Base-by-base conservation (phyloP, 2,329 filamentous ascomycete genomes). In the Colletotrichum sp. region DNA sequence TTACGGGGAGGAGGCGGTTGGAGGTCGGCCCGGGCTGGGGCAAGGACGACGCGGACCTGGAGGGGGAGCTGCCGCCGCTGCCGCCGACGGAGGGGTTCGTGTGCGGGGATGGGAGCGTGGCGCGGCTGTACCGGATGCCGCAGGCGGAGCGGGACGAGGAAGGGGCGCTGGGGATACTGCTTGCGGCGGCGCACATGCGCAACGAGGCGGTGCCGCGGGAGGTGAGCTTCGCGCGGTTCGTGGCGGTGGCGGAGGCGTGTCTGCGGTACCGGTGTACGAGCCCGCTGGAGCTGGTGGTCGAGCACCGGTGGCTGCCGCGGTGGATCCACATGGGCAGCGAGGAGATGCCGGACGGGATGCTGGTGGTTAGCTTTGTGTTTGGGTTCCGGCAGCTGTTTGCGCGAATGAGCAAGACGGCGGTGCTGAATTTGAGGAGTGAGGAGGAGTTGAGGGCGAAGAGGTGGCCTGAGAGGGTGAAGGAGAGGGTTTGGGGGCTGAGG, bases 341-440 rank as follows among this genome's bases (percentile, higher is more conserved):
- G n/a, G 85, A 87, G 57, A 88, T 88, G 84, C 85, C 88, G 0
- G 88, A 88, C 57, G 89, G 87, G 0, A 84, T 90, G 2, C 79
- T 91, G 66, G 82, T 90, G 18, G 89, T 91, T 63, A 88, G 87
- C 78, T 91, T 89, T 77, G 87, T 87, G 0, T 91, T 91, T 80
- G 89, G 89, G 5, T 79, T 87, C 18, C 83, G 87, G 12, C 82
- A 86, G 21, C 83, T 90, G 5, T 91, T 91, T 69, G 86, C 85
- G 0, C 83, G 87, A 60, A 85, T 88, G 82, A 88, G 88, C 8
- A 89, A 90, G 80, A 87, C 84, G 3, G 86, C 85, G 0, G 87
- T 91, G 4, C 75, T 91, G 15, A 88, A 88, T 65, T 78, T 88
- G 4, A 80, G 83, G 1, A 86, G 86, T 24, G 87, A 88, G 62